Base-by-base conservation (phyloP, 2,329 filamentous ascomycete genomes). In the Fusarium fujikuroi region DNA sequence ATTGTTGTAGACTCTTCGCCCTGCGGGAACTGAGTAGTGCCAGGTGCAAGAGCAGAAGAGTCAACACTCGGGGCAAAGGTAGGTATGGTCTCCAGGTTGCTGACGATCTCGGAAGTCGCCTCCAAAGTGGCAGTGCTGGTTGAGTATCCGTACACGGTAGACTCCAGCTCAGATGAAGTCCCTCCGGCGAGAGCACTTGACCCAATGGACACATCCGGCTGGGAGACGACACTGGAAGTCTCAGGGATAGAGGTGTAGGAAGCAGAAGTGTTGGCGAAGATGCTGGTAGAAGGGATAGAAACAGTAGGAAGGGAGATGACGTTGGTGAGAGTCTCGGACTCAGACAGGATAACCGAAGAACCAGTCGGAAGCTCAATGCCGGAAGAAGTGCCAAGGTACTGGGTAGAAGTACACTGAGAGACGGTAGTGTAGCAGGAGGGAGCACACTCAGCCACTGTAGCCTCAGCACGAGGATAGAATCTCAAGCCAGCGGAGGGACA, bases 371-470 rank as follows among this genome's bases (percentile, higher is more conserved):
- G 50, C 21, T 69, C 28, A 5, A 54, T 43, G 9, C 37, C 30
- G 28, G 69, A 72, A 28, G 69, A 70, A 19, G 72, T 73, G 25
- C 58, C 50, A 18, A 61, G 32, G 32, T 62, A 70, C 21, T 72
- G 65, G 8, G 75, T 78, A 23, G 57, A 68, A 19, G 73, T 76
- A 21, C 73, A 77, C 63, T 76, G 56, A 19, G 60, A 77, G 34
- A 75, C 50, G 7, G 68, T 50, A 32, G 73, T 75, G 67, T 75
- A 78, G 60, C 76, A 78, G 19, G 68, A 74, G 30, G 77, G 69
- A 3, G 78, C 76, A 47, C 79, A 83, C 15, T 68, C 77, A 5
- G 80, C 81, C 60, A 54, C 50, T 1, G 36, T 28, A n/a, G 34
- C 36, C 16, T 42, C 36, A 18, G 36, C 50, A 5, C 36, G 50